Base-by-base conservation (phyloP, 306 rosid species). In the Lotus japonicus region DNA sequence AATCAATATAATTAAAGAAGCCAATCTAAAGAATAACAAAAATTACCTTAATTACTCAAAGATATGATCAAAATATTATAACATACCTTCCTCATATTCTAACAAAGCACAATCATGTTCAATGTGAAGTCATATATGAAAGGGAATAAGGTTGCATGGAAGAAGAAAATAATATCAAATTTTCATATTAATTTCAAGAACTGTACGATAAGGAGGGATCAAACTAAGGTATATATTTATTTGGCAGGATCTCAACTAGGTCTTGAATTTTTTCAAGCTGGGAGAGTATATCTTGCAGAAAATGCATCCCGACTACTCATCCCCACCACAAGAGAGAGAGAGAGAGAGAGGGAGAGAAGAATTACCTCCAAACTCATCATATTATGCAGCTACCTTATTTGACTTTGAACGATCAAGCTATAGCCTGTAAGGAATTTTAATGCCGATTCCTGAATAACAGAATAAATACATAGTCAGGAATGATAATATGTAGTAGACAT, bases 361-460 rank as follows among this genome's bases (percentile, higher is more conserved):
- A 56, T 64, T 77, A 77, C 85, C 79, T 70, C 61, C 52, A 43
- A 11, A 43, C 61, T 64, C 28, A 57, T 50, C 19, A 84, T 23
- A 67, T 69, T 60, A 83, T 23, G 64, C 64, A 66, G 72, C 78
- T 66, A 73, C 73, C 44, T 78, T 68, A 74, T 79, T 79, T 61
- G 74, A 65, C 76, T 79, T 79, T 61, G 74, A 65, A 23, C 13
- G 66, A 73, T 75, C 81, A 59, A 26, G 61, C 42, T n/a, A n/a
- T n/a, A n/a, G n/a, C n/a, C n/a, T 19, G 74, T 41, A 59, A 14
- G 58, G 76, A 54, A 6, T 49, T 73, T 42, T 76, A 72, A 19
- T 23, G 54, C 57, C 66, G 55, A 66, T 81, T 70, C 83, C 97
- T 88, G 81, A 62, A 80, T 21, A 50, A 21, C 66, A 78, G 11